Conservation (phyloP, 2,329 filamentous ascomycete genomes). For the Fusarium lyarnte region DNA sequence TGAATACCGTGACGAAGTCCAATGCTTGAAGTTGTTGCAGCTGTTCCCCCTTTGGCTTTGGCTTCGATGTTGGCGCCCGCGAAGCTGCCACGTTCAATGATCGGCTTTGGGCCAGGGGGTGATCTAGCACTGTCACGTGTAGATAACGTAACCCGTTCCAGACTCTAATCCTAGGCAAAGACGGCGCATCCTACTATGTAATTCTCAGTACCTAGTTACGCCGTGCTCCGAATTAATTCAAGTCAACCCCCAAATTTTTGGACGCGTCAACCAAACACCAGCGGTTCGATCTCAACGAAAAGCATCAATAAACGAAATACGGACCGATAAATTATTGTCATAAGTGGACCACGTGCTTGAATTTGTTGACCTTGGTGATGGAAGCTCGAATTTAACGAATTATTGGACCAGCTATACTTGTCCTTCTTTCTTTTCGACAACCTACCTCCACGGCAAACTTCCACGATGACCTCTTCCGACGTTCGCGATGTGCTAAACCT, state of each 20-base stretch:
- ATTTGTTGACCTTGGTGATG: conserved; percentile 39
- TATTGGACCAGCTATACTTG: background rate
- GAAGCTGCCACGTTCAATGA: conserved; percentile 66
- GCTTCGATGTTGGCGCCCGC: conserved; percentile 20
- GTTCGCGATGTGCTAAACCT: conserved; percentile 90
- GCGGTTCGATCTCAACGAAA: conserved; percentile 10
- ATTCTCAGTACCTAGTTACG: background rate
- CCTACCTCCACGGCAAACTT: conserved; percentile 24
- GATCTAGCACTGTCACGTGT: conserved; percentile 49
- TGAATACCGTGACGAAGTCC: conserved; percentile 13
- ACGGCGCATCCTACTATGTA: conserved; percentile 5
- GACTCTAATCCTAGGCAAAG: background rate
- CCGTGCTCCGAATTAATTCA: conserved; percentile 1
- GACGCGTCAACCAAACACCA: conserved; percentile 26
- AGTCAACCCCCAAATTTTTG: conserved; percentile 23
- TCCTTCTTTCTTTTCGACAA: background rate
- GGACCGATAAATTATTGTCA: background rate
- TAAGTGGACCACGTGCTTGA: background rate
- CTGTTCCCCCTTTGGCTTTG: conserved; percentile 29
- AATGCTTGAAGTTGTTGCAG: conserved; percentile 12
- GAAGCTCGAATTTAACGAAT: conserved; percentile 24
- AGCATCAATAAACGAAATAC: background rate
- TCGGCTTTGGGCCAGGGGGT: conserved; percentile 45
- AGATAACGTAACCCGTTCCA: conserved; percentile 19
- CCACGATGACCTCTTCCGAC: conserved; percentile 77